phyloP scores from a whole-genome alignment of 2,329 filamentous ascomycete genomes.

The Penicillium brevicompactum region DNA sequence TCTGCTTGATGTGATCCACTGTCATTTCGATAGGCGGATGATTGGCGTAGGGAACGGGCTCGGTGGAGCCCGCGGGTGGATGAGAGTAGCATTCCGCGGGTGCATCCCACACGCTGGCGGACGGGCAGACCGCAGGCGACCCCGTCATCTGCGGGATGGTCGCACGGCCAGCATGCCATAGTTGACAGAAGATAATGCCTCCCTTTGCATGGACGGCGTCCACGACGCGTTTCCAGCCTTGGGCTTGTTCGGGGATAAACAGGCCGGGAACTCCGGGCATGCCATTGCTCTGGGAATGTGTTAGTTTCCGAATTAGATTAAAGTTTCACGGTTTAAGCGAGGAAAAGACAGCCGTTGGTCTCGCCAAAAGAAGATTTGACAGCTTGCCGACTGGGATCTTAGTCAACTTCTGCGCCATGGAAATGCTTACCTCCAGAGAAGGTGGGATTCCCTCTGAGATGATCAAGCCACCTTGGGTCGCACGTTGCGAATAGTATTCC shows the following conservation, averaged over 20 bases:
- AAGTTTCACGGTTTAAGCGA: not conserved
- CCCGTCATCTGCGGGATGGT: constrained; percentile 47
- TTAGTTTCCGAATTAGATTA: not conserved
- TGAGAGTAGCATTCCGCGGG: constrained; percentile 47
- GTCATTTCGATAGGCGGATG: constrained; percentile 49
- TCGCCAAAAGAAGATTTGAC: not conserved
- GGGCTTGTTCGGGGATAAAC: constrained; percentile 44
- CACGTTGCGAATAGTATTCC: constrained; percentile 45
- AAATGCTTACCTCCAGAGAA: constrained; percentile 38
- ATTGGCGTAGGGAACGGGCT: constrained; percentile 44
- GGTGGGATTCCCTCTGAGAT: constrained; percentile 43
- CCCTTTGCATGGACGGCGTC: constrained; percentile 55
- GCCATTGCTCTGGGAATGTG: constrained; percentile 35
- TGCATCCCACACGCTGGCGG: constrained; percentile 50
- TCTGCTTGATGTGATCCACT: constrained; percentile 48
- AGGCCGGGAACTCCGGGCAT: constrained; percentile 41
- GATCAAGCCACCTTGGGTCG: constrained; percentile 39
- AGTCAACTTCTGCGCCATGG: not conserved
- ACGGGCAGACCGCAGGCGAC: constrained; percentile 41
- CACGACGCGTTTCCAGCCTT: constrained; percentile 55
- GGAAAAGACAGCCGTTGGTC: not conserved
- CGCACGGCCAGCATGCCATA: constrained; percentile 51
- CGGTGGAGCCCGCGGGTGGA: constrained; percentile 38
- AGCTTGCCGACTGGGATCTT: not conserved
- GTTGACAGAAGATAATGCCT: constrained; percentile 48